Conservation (phyloP, 1,284 basidiomycete genomes). For the Sanguinoderma infundibulare region DNA sequence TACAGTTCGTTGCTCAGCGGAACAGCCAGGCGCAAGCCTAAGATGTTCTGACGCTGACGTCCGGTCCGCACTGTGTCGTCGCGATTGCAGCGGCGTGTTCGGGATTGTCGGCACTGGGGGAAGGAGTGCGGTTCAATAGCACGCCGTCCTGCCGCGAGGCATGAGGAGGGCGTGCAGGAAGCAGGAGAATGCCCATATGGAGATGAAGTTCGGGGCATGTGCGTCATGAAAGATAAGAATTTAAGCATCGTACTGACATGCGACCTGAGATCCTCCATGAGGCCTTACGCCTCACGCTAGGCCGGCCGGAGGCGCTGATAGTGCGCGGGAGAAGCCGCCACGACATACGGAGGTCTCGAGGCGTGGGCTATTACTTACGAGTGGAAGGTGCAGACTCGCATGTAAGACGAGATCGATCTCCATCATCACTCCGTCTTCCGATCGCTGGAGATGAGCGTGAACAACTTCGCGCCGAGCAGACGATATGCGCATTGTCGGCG, state of each 20-base stretch:
- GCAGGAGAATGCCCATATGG: background rate
- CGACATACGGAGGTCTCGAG: constrained; percentile 7
- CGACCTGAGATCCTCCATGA: background rate
- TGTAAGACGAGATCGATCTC: background rate
- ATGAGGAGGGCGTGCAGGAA: background rate
- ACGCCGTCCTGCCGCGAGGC: background rate
- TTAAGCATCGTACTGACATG: background rate
- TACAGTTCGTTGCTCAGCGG: background rate
- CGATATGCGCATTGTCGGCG: background rate
- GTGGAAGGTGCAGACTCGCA: background rate
- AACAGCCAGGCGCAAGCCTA: background rate
- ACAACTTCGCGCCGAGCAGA: background rate
- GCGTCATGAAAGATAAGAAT: background rate
- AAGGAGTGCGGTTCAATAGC: background rate
- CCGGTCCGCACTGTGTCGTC: background rate
- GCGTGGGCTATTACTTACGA: background rate
- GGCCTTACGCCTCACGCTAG: background rate
- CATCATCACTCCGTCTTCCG: background rate
- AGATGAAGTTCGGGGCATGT: background rate
- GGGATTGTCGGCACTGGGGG: background rate
- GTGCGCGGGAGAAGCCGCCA: constrained; percentile 12
- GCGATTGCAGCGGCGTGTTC: background rate
- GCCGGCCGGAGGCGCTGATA: background rate
- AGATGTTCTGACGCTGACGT: background rate
- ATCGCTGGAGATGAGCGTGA: background rate